Percentiles rank a stretch among this genome's conserved stretches.
phyloP scores from a whole-genome alignment of 805 yeast genomes.

The Yamadazyma phyllophila region DNA sequence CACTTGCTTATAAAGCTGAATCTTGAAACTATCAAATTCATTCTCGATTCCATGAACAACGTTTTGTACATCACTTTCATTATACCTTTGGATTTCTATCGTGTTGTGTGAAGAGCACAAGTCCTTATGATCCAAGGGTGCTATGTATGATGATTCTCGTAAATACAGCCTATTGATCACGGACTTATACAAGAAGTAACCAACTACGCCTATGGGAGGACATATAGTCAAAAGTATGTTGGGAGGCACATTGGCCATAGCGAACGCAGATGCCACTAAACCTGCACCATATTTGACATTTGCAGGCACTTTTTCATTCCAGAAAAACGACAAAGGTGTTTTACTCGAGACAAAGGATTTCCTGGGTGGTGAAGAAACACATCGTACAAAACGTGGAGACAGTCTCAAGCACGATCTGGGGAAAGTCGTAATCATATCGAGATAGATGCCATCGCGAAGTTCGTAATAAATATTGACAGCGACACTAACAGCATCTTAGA shows the following conservation, averaged over 20 bases:
- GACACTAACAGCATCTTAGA: too few species aligned
- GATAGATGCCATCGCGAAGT: not conserved
- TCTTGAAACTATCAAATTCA: constrained; percentile 34
- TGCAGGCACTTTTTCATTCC: constrained; percentile 27
- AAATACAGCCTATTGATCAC: constrained; percentile 7
- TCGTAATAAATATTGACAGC: too few species aligned
- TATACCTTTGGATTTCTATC: constrained; percentile 20
- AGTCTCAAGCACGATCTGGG: not conserved
- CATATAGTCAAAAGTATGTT: constrained; percentile 31
- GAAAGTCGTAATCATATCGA: not conserved
- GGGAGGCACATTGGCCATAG: constrained; percentile 36
- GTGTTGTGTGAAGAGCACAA: not conserved
- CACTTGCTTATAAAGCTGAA: constrained; percentile 24
- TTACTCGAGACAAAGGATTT: constrained; percentile 28
- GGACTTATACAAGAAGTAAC: constrained; percentile 21
- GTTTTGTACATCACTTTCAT: constrained; percentile 29
- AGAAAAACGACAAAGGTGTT: constrained; percentile 22
- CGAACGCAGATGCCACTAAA: constrained; percentile 23
- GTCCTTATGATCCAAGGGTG: not conserved
- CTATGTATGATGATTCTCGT: constrained; percentile 4
- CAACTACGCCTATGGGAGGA: constrained; percentile 34
- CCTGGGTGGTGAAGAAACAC: constrained; percentile 24
- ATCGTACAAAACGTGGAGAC: not conserved
- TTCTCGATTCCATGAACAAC: constrained; percentile 36
- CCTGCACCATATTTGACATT: constrained; percentile 28